phyloP scores from a whole-genome alignment of 768 basidiomycete genomes.

The Tulasnella sp. region DNA sequence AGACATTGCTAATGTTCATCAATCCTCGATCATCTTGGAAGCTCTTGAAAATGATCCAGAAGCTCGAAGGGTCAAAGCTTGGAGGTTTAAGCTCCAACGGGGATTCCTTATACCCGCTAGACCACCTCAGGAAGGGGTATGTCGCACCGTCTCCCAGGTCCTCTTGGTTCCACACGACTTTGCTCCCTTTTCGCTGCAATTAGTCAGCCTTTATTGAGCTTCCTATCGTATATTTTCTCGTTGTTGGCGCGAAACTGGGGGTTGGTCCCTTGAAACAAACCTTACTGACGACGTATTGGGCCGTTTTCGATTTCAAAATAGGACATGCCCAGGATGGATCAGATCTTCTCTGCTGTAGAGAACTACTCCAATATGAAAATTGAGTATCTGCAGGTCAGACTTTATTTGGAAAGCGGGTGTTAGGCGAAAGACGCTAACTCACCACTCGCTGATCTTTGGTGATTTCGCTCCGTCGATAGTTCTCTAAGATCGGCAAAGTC shows the following conservation, averaged over 20 bases:
- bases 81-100: conserved; percentile 91
- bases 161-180: not conserved
- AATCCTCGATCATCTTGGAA: conserved; percentile 41
- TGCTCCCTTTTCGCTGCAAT: conserved; percentile 13
- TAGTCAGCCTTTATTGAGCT: not conserved
- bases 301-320: conserved; percentile 43
- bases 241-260: conserved; percentile 26
- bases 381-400: conserved; percentile 64
- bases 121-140: conserved; percentile 66
- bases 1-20: not conserved
- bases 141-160: conserved; percentile 36
- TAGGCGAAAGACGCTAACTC: not conserved
- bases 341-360: conserved; percentile 76
- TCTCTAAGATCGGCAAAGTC: conserved; percentile 83
- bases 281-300: conserved; percentile 17
- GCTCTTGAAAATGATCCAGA: conserved; percentile 61
- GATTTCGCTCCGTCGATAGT: conserved; percentile 47
- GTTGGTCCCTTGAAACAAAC: not conserved
- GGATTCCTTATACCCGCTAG: conserved; percentile 67
- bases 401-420: not conserved
- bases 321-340: conserved; percentile 78
- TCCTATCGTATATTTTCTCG: conserved; percentile 28
- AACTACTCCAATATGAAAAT: conserved; percentile 75
- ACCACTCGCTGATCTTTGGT: not conserved
- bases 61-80: conserved; percentile 78